phyloP scores from a whole-genome alignment of 176 grass and related monocot species.

The Triticum urartu region DNA sequence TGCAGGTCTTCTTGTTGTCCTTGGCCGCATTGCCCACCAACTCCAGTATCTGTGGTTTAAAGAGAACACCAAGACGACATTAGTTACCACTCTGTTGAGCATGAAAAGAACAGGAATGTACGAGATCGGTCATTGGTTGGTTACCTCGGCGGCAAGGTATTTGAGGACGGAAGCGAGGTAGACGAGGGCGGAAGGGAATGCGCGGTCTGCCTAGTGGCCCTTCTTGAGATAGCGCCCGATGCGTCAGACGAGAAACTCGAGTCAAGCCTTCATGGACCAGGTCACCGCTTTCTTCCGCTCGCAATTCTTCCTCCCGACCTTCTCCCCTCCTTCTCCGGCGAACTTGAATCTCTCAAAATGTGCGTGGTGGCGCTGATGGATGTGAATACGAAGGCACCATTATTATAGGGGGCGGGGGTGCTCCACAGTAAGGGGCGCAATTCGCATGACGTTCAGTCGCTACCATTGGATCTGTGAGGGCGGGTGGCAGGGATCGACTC shows the following conservation, averaged over 20 bases:
- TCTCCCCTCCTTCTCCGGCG: background rate
- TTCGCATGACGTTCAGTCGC: background rate
- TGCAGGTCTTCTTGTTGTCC: too few species aligned
- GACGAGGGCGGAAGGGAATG: background rate
- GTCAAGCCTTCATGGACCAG: slow-evolving; percentile 40
- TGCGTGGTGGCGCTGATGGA: background rate
- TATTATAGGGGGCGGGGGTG: background rate
- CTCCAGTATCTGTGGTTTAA: too few species aligned
- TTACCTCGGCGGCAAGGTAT: slow-evolving; percentile 21
- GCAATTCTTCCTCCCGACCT: background rate
- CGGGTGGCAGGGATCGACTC: too few species aligned
- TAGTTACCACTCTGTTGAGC: too few species aligned
- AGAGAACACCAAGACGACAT: too few species aligned
- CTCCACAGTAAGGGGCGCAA: background rate
- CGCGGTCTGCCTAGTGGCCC: background rate
- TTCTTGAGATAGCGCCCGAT: slow-evolving; percentile 70
- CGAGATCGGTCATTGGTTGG: too few species aligned
- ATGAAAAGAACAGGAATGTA: too few species aligned
- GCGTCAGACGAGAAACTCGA: slow-evolving; percentile 61
- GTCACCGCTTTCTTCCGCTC: background rate
- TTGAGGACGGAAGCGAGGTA: slow-evolving; percentile 37
- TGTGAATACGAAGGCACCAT: accelerated
- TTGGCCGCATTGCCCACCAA: too few species aligned
- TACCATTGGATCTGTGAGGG: too few species aligned
- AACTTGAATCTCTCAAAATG: background rate